Percentiles rank a stretch among this genome's conserved stretches.
Evolutionary conservation across 371 early-diverging fungal genomes (phyloP).

Genomic region (Mucor mucedo): DNA sequence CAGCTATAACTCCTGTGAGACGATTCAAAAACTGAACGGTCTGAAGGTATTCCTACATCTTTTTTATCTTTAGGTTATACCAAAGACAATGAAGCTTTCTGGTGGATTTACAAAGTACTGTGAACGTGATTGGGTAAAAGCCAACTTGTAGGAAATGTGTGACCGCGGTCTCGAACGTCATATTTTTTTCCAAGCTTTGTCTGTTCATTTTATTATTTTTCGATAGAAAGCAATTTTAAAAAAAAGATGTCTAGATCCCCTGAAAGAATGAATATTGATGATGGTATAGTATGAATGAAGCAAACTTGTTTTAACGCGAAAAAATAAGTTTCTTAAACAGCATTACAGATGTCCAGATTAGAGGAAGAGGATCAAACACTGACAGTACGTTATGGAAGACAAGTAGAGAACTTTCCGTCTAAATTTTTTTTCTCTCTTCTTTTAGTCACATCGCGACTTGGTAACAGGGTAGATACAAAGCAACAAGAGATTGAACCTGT

Average conservation of each 20-base stretch:
- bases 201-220: too few species aligned
- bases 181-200: too few species aligned
- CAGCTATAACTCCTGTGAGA: too few species aligned
- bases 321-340: background rate
- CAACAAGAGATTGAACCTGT: constrained; percentile 52
- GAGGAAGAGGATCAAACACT: constrained; percentile 19
- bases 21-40: too few species aligned
- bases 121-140: too few species aligned
- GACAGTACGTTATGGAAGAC: constrained; percentile 21
- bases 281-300: constrained; percentile 40
- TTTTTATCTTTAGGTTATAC: too few species aligned
- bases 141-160: too few species aligned
- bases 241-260: constrained; percentile 30
- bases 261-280: constrained; percentile 66
- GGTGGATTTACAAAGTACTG: too few species aligned
- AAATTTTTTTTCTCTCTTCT: background rate
- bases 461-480: constrained; percentile 22
- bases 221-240: background rate
- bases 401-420: background rate
- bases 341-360: constrained; percentile 18
- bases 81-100: too few species aligned
- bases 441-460: constrained; percentile 16
- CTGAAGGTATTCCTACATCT: too few species aligned
- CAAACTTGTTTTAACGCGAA: background rate
- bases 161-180: too few species aligned